phyloP scores from a whole-genome alignment of 2,329 filamentous ascomycete genomes.

The Trichoderma atroviride region DNA sequence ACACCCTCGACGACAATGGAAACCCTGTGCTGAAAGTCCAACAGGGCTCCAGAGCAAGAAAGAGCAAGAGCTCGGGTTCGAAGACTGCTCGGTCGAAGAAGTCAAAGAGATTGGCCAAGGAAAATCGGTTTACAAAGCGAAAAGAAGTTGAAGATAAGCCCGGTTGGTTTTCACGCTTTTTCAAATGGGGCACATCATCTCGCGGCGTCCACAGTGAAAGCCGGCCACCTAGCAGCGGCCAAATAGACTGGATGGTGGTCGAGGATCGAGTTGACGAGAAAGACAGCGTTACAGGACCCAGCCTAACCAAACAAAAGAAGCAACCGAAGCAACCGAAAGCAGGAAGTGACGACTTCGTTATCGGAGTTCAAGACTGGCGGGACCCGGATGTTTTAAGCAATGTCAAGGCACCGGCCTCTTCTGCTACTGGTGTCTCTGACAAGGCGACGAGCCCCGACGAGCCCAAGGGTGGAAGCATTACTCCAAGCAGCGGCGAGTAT shows the following conservation, averaged over 20 bases:
- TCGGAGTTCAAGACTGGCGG: conserved; percentile 85
- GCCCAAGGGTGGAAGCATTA: conserved; percentile 67
- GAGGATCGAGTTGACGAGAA: conserved; percentile 66
- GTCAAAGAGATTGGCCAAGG: conserved; percentile 31
- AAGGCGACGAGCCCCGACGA: conserved; percentile 35
- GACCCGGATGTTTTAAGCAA: conserved; percentile 63
- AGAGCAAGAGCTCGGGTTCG: conserved; percentile 37
- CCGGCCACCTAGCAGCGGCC: conserved; percentile 71
- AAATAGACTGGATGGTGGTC: conserved; percentile 71
- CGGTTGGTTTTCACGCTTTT: conserved; percentile 50
- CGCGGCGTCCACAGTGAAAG: conserved; percentile 52
- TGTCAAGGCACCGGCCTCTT: background rate
- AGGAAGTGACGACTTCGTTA: conserved; percentile 62
- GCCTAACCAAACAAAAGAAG: conserved; percentile 37
- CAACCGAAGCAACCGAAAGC: conserved; percentile 26
- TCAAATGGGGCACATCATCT: conserved; percentile 41
- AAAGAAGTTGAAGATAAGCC: conserved; percentile 31
- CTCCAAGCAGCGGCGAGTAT: conserved; percentile 74
- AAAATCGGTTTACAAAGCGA: conserved; percentile 35
- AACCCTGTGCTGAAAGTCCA: conserved; percentile 59
- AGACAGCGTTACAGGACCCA: conserved; percentile 48
- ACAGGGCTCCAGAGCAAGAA: conserved; percentile 48
- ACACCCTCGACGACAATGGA: conserved; percentile 62
- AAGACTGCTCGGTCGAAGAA: conserved; percentile 31
- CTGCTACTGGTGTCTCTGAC: background rate